Evolutionary conservation across 176 grass and related monocot species (phyloP), one percentile per base, ranked within the genome.

Genomic region (Cenchrus purpureus): DNA sequence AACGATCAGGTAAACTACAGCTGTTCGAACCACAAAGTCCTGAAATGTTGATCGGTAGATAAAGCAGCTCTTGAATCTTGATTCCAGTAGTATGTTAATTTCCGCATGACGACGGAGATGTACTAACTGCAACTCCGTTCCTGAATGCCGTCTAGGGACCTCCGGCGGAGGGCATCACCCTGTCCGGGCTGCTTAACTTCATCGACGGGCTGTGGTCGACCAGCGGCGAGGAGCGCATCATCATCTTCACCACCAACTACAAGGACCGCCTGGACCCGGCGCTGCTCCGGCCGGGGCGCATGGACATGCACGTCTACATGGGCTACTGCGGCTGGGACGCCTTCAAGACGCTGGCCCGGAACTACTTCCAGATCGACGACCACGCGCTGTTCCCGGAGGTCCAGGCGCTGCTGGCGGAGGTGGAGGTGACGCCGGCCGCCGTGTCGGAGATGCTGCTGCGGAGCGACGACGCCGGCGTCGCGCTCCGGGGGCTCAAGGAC

Each of bases 171-270:
- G n/a, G n/a, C n/a, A 25, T 86, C 0, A 88, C 86, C 1, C 79
- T 86, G 13, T 81, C 78, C 15, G 78, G 78, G 49, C 79, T 88
- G 64, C 79, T 87, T 44, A 87, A 87, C 70, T 31, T 81, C 70
- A 81, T 87, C 78, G 78, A 87, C 85, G 78, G 85, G 60, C 78
- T 87, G 7, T 87, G 86, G 86, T 88, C 86, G 12, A 80, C 81
- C 8, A 84, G 58, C 85, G 87, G 95, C 25, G 90, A 92, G 86
- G 92, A 97, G 83, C 89, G 86, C 67, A 82, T 97, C 61, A 91
- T 97, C 79, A 61, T 97, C 53, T 91, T 97, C 88, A 94, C 92
- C 71, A 94, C 95, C 80, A 97, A 97, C 77, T 91, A 94, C 87
- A 91, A 88, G 82, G 92, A 94, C 1, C 88, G 90, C 22, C 87